Evolutionary conservation across 371 early-diverging fungal genomes (phyloP).

Genomic region (Mucor velutinosus): DNA sequence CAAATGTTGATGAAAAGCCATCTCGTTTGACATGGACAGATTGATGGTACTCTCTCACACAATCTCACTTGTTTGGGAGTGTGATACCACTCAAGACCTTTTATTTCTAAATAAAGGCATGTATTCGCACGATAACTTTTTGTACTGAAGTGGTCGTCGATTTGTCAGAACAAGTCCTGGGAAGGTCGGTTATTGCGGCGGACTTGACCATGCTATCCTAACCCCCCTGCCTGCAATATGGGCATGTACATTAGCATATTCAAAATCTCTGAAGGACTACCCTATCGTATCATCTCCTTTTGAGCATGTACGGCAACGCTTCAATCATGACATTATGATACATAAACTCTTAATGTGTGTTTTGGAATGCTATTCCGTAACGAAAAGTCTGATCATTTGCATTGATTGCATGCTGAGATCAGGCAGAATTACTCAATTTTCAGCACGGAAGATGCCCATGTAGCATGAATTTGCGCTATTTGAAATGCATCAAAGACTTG

Average conservation of each 20-base stretch:
- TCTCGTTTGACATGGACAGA: not conserved
- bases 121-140: conserved; percentile 26
- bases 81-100: conserved; percentile 7
- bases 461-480: not conserved
- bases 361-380: not conserved
- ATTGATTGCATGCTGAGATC: not conserved
- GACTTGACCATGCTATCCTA: conserved; percentile 7
- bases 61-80: not conserved
- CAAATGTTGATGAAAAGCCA: not conserved
- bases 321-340: not conserved
- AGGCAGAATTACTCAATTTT: not conserved
- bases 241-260: not conserved
- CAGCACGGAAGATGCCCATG: not conserved
- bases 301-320: not conserved
- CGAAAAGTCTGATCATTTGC: not conserved
- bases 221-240: not conserved
- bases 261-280: not conserved
- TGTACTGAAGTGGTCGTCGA: conserved; percentile 11
- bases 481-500: not conserved
- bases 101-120: conserved; percentile 8
- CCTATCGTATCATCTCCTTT: not conserved
- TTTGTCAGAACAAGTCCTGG: conserved; percentile 35
- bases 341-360: too few species aligned
- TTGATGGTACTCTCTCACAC: not conserved
- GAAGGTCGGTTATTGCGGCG: conserved; percentile 13